Evolutionary conservation across 371 early-diverging fungal species (phyloP), one percentile per base, ranked within the genome.

Genomic region (Dinochytrium kinnereticum): DNA sequence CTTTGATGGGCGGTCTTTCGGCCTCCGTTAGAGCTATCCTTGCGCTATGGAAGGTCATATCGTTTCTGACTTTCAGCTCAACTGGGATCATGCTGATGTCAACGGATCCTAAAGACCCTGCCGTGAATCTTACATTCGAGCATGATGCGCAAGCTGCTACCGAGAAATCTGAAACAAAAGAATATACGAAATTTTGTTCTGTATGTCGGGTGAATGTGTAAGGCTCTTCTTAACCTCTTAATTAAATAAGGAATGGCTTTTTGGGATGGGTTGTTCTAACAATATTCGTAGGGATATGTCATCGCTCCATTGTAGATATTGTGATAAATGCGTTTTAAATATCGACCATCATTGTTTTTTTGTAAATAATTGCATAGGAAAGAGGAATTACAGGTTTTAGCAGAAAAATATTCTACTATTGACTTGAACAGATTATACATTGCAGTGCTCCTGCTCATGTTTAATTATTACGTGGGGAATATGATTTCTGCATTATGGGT

Each of bases 321-420:
- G 86, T 76, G 74, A 80, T 71, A 81, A 81, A 72, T 86, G 86
- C 74, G 72, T 86, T 10, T 59, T 69, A n/a, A 37, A 78, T 17
- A 53, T 84, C 72, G 86, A 86, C 53, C 86, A 86, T 74, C 86
- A 86, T 59, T 86, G 86, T 59, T 77, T 75, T 40, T 86, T 73
- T 65, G 79, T 83, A 40, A 84, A 85, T 59, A 80, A 73, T 39
- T 86, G 86, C 73, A 77, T 86, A 31, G 86, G 85, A 30, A 31
- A 59, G 44, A 59, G 76, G 26, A 86, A 86, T 72, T 83, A 83
- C 64, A 69, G 76, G 75, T 79, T 49, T n/a, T n/a, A n/a, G n/a
- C n/a, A n/a, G n/a, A n/a, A n/a, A n/a, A n/a, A n/a, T n/a, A n/a
- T n/a, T n/a, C n/a, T 28, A 0, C 33, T 40, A 17, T 34, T 74